Percentiles rank a stretch among this genome's conserved stretches.
phyloP scores from a whole-genome alignment of 169 alveolate species.

The Toxoplasma gondii region DNA sequence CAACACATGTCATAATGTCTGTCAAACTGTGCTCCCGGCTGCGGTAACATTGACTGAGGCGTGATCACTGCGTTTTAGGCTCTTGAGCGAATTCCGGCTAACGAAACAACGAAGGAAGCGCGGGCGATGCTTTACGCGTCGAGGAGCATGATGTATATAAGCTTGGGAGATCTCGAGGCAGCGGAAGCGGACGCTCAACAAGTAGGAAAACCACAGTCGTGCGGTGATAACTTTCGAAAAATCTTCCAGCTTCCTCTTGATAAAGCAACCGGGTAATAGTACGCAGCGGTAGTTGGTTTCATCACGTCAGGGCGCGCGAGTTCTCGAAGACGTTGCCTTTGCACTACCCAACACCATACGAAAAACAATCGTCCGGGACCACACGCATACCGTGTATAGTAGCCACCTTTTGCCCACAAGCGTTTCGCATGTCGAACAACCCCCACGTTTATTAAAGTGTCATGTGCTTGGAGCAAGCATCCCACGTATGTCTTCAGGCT shows the following conservation, averaged over 20 bases:
- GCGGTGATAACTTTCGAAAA: too few species aligned
- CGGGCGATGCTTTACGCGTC: constrained; percentile 15
- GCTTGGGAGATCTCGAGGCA: constrained; percentile 10
- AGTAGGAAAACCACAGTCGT: background rate
- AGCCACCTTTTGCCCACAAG: background rate
- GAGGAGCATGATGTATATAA: constrained; percentile 1
- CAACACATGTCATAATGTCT: too few species aligned
- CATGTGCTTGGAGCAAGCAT: too few species aligned
- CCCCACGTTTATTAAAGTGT: background rate
- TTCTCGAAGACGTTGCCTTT: too few species aligned
- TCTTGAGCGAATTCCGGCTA: background rate
- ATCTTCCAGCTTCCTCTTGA: too few species aligned
- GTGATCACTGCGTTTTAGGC: background rate
- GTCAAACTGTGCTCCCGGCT: too few species aligned
- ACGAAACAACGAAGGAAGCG: background rate
- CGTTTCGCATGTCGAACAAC: background rate
- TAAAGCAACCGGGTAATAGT: too few species aligned
- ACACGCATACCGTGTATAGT: background rate
- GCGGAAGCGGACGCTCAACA: background rate
- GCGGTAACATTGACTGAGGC: too few species aligned
- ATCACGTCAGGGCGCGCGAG: too few species aligned
- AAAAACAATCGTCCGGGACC: too few species aligned
- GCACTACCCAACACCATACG: too few species aligned
- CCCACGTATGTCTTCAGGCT: background rate
- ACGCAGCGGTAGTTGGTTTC: too few species aligned